A percentile compares a stretch with the other conserved stretches of the same genome.
phyloP scores from a whole-genome alignment of 2,329 filamentous ascomycete genomes.

The Cladosporium austrohemisphaericum region DNA sequence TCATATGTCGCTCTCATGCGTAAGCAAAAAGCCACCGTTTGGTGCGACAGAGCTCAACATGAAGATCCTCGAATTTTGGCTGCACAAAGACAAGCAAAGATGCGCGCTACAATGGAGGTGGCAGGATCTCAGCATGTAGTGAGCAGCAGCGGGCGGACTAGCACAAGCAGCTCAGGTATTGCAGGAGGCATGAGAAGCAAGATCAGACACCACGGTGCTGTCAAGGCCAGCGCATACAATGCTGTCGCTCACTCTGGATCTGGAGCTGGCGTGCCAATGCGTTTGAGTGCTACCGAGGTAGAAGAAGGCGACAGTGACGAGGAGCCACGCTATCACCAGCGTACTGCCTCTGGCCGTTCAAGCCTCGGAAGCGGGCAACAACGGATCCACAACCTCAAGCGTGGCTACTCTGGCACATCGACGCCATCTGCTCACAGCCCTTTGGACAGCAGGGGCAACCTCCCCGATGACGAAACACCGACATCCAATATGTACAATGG shows the following conservation, averaged over 20 bases:
- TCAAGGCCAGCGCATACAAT: slow-evolving; percentile 68
- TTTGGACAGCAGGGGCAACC: slow-evolving; percentile 38
- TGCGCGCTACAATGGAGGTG: slow-evolving; percentile 79
- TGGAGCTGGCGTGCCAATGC: slow-evolving; percentile 81
- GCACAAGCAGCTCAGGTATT: slow-evolving; percentile 35
- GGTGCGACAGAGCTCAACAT: slow-evolving; percentile 91
- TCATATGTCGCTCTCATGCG: slow-evolving; percentile 94
- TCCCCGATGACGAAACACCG: slow-evolving; percentile 45
- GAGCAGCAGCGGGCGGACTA: slow-evolving; percentile 26
- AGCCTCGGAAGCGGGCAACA: slow-evolving; percentile 46
- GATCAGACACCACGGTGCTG: slow-evolving; percentile 82
- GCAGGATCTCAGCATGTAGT: slow-evolving; percentile 53
- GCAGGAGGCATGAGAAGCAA: slow-evolving; percentile 66
- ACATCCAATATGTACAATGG: slow-evolving; percentile 36
- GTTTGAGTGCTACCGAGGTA: slow-evolving; percentile 91
- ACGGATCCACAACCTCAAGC: slow-evolving; percentile 43
- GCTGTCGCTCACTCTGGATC: slow-evolving; percentile 64
- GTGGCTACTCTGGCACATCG: slow-evolving; percentile 23
- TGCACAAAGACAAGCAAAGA: slow-evolving; percentile 81
- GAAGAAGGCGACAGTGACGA: slow-evolving; percentile 82
- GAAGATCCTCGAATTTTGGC: slow-evolving; percentile 82
- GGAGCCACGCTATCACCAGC: slow-evolving; percentile 59
- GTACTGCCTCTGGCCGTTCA: slow-evolving; percentile 71
- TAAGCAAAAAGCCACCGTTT: slow-evolving; percentile 96
- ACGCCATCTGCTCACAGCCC: slow-evolving; percentile 28